A percentile compares a stretch with the other conserved stretches of the same genome.
Evolutionary conservation across 441 rosid genomes (phyloP).

Genomic region (Sinapis alba): DNA sequence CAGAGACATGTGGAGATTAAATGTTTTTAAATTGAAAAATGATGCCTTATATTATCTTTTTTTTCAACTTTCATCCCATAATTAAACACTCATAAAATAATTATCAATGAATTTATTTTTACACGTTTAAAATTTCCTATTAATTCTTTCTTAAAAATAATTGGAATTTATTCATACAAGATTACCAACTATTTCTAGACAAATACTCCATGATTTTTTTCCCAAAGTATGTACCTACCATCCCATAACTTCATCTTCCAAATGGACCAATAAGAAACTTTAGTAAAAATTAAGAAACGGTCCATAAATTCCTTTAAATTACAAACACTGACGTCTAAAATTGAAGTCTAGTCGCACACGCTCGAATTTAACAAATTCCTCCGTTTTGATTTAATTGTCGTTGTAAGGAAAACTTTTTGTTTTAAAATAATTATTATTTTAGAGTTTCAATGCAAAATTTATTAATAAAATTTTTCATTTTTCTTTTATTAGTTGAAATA

Average conservation of each 20-base stretch:
- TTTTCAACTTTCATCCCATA: not conserved
- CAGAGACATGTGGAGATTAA: not conserved
- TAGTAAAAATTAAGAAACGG: not conserved
- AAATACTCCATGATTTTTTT: not conserved
- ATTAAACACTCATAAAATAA: not conserved
- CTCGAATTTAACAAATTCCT: too few relatives aligned
- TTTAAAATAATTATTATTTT: too few relatives aligned
- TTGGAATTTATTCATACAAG: not conserved
- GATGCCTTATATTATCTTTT: not conserved
- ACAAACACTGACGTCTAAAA: not conserved
- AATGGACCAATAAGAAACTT: not conserved
- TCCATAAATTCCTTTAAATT: conserved; percentile 1
- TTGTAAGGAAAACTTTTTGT: too few relatives aligned
- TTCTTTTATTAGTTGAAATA: too few relatives aligned
- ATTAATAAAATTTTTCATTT: too few relatives aligned
- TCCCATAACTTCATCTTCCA: not conserved
- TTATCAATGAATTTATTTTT: not conserved
- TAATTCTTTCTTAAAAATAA: not conserved
- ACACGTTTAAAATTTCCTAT: not conserved
- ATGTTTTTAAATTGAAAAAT: not conserved
- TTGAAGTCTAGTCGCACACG: not conserved
- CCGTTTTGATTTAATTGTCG: too few relatives aligned
- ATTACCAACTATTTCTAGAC: not conserved
- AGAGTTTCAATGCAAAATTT: too few relatives aligned
- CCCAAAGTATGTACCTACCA: not conserved